Evolutionary conservation across 352 stramenopile genomes (phyloP), one percentile per base, ranked within the genome.

Genomic region (Lagenidium sp.): DNA sequence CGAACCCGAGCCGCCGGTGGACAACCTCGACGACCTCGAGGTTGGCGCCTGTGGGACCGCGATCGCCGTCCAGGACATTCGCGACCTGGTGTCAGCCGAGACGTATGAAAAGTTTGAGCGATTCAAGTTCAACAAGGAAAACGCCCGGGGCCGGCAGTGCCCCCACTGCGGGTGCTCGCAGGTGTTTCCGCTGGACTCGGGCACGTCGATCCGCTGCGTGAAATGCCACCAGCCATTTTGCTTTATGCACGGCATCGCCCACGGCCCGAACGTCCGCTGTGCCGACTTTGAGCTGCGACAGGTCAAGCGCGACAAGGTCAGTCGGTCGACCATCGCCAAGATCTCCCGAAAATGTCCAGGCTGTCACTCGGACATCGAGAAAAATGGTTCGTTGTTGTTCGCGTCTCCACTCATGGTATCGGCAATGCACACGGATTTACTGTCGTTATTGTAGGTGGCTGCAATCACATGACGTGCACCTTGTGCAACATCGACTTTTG

Each of bases 381-480:
- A 97, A 50, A 87, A 32, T 19, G 44, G 44, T 54, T 21, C 4
- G 39, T n/a, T n/a, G n/a, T n/a, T n/a, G n/a, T n/a, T n/a, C n/a
- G n/a, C n/a, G n/a, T n/a, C n/a, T n/a, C n/a, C n/a, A n/a, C n/a
- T n/a, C n/a, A n/a, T n/a, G n/a, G n/a, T n/a, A n/a, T n/a, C n/a
- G n/a, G n/a, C n/a, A n/a, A n/a, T n/a, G n/a, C n/a, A n/a, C n/a
- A n/a, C n/a, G n/a, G n/a, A n/a, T n/a, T n/a, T n/a, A n/a, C n/a
- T n/a, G n/a, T n/a, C n/a, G n/a, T n/a, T 40, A 6, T 12, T 16
- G 20, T 30, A 68, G 81, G 78, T 8, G 87, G 87, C 1, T 97
- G 87, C 54, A 96, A 97, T 52, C 85, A 96, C 55, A 96, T 97
- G 65, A 95, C 90, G 50, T 95, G 85, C 47, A 67, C 85, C 13